phyloP scores from a whole-genome alignment of 2,329 filamentous ascomycete species.

The Coniochaeta sp. region DNA sequence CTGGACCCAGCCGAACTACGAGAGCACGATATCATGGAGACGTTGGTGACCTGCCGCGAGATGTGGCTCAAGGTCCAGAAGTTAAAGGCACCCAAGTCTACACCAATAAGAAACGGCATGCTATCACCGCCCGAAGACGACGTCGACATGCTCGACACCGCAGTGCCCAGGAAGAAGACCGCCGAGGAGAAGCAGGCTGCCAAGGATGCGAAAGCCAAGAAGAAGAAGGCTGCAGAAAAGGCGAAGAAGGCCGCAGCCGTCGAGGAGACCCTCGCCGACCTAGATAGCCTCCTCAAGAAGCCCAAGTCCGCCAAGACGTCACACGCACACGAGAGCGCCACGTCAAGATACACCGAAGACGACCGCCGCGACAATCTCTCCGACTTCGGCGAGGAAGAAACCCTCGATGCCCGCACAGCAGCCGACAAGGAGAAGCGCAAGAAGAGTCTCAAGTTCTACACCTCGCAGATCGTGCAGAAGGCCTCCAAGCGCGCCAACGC shows the following conservation, averaged over 20 bases:
- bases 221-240: conserved; percentile 35
- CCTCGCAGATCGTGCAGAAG: conserved; percentile 93
- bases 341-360: conserved; percentile 28
- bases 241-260: conserved; percentile 45
- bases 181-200: conserved; percentile 18
- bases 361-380: conserved; percentile 82
- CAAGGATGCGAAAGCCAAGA: conserved; percentile 26
- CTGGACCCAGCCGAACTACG: conserved; percentile 72
- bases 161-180: conserved; percentile 13
- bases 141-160: conserved; percentile 9
- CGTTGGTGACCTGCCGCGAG: conserved; percentile 68
- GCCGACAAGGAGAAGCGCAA: conserved; percentile 84
- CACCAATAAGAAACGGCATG: conserved; percentile 18
- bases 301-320: conserved; percentile 28
- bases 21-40: conserved; percentile 87
- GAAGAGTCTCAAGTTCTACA: conserved; percentile 95
- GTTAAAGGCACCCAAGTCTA: conserved; percentile 31
- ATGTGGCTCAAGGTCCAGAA: conserved; percentile 71
- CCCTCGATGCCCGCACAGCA: conserved; percentile 67
- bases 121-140: conserved; percentile 25
- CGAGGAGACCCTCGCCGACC: conserved; percentile 62
- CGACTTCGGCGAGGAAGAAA: conserved; percentile 88
- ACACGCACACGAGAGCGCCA: conserved; percentile 25
- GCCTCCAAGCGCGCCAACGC: conserved; percentile 73
- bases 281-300: conserved; percentile 53